Evolutionary conservation across 2,329 filamentous ascomycete genomes (phyloP).

Genomic region (Fusarium setosum): DNA sequence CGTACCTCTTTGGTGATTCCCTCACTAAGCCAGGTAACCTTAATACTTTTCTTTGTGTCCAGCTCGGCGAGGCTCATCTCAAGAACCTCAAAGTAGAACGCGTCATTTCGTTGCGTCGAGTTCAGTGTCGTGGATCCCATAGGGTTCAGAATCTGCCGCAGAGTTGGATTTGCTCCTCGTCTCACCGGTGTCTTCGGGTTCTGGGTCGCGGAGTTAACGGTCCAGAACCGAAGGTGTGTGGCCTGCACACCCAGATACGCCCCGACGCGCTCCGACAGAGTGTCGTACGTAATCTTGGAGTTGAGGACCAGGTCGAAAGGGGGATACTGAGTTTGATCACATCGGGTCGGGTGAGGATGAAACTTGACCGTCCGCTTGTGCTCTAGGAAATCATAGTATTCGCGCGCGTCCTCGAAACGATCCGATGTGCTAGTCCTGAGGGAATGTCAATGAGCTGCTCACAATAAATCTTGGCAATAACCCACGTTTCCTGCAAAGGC

Average conservation of each 20-base stretch:
- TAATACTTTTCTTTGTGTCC: conserved; percentile 90
- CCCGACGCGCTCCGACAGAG: conserved; percentile 84
- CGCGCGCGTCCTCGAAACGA: conserved; percentile 76
- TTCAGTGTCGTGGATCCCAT: conserved; percentile 76
- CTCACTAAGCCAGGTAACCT: conserved; percentile 86
- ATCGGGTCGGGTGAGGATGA: conserved; percentile 71
- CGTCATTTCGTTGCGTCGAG: conserved; percentile 77
- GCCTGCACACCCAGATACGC: conserved; percentile 80
- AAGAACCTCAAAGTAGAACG: conserved; percentile 90
- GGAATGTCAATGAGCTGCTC: conserved; percentile 17
- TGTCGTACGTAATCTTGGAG: conserved; percentile 90
- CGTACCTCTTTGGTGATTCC: conserved; percentile 90
- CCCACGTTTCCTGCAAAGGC: conserved; percentile 47
- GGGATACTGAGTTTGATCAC: conserved; percentile 68
- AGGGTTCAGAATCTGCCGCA: conserved; percentile 82
- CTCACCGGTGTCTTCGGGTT: conserved; percentile 85
- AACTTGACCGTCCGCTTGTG: conserved; percentile 86
- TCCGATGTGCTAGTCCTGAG: conserved; percentile 52
- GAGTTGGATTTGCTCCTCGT: conserved; percentile 74
- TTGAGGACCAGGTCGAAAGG: conserved; percentile 83
- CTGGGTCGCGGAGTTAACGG: conserved; percentile 80
- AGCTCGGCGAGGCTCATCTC: conserved; percentile 95
- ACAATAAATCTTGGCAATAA: neutral
- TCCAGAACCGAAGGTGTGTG: conserved; percentile 92
- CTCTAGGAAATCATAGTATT: conserved; percentile 93